Conservation (phyloP, 2,329 filamentous ascomycete genomes). For the Epichloe hybrida region DNA sequence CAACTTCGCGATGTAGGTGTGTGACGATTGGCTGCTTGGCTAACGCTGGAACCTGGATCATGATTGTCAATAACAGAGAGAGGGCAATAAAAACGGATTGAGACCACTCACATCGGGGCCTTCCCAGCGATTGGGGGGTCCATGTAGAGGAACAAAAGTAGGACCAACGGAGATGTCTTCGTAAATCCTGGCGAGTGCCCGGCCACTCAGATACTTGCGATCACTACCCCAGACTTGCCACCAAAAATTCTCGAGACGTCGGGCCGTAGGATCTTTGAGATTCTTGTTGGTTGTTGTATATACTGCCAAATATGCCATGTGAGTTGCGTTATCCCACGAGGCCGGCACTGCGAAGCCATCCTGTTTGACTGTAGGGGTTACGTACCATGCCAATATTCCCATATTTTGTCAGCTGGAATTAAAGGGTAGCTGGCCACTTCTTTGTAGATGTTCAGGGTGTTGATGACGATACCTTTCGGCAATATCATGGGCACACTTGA, state of each 20-base stretch:
- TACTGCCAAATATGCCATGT: slow-evolving; percentile 23
- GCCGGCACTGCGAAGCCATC: not conserved
- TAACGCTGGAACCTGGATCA: slow-evolving; percentile 14
- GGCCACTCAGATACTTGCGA: slow-evolving; percentile 36
- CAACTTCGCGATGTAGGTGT: slow-evolving; percentile 9
- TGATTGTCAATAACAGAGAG: not conserved
- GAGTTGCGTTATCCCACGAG: not conserved
- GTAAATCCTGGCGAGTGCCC: slow-evolving; percentile 40
- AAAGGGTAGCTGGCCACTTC: slow-evolving; percentile 38
- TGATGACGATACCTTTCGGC: slow-evolving; percentile 44
- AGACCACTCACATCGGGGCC: slow-evolving; percentile 28
- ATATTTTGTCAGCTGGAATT: slow-evolving; percentile 38
- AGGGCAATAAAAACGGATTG: not conserved
- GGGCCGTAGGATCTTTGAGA: slow-evolving; percentile 47
- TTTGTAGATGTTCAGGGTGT: slow-evolving; percentile 36
- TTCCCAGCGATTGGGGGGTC: slow-evolving; percentile 40
- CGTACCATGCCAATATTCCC: slow-evolving; percentile 44
- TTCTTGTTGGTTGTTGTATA: slow-evolving; percentile 47
- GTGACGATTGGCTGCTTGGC: slow-evolving; percentile 17
- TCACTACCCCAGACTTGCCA: slow-evolving; percentile 53
- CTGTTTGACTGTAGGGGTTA: not conserved
- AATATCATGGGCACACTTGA: slow-evolving; percentile 30
- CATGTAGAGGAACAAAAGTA: slow-evolving; percentile 41
- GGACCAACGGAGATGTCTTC: slow-evolving; percentile 44
- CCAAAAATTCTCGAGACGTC: slow-evolving; percentile 51